Evolutionary conservation across 2,329 filamentous ascomycete species (phyloP).

Genomic region (Chrysoporthe austroafricana): DNA sequence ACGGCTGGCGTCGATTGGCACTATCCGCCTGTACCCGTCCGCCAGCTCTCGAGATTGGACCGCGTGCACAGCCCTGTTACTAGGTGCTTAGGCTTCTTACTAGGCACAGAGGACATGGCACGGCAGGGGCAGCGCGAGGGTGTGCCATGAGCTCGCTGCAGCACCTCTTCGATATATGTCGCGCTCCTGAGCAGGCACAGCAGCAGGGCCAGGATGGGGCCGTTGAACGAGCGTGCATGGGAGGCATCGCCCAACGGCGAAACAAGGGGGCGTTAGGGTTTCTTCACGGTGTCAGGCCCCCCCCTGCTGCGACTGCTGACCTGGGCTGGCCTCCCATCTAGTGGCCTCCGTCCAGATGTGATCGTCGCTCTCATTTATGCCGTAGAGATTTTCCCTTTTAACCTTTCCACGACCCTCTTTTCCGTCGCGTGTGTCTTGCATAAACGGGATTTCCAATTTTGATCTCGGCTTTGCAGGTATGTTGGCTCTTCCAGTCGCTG

Average conservation of each 20-base stretch:
- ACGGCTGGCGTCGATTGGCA: neutral
- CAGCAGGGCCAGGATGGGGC: too few relatives aligned
- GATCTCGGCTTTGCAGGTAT: neutral
- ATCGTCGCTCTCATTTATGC: constrained; percentile 3
- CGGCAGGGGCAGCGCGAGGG: too few relatives aligned
- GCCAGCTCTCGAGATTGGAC: neutral
- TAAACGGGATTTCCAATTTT: constrained; percentile 2
- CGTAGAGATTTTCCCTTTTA: neutral
- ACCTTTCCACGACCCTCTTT: neutral
- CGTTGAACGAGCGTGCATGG: too few relatives aligned
- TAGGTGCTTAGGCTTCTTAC: neutral
- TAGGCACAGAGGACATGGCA: neutral
- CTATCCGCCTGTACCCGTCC: neutral
- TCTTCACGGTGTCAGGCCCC: too few relatives aligned
- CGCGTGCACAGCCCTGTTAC: neutral
- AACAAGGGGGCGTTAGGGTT: too few relatives aligned
- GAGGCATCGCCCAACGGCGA: too few relatives aligned
- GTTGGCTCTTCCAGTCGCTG: neutral
- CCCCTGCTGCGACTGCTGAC: too few relatives aligned
- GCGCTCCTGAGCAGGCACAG: too few relatives aligned
- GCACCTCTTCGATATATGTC: too few relatives aligned
- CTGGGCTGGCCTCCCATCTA: too few relatives aligned
- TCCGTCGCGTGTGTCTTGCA: neutral
- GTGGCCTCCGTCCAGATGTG: neutral
- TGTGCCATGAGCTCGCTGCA: too few relatives aligned